Percentiles rank a stretch among this genome's conserved stretches.
Conservation (phyloP, 1,139 yeast genomes). For the Pichia terricola region DNA sequence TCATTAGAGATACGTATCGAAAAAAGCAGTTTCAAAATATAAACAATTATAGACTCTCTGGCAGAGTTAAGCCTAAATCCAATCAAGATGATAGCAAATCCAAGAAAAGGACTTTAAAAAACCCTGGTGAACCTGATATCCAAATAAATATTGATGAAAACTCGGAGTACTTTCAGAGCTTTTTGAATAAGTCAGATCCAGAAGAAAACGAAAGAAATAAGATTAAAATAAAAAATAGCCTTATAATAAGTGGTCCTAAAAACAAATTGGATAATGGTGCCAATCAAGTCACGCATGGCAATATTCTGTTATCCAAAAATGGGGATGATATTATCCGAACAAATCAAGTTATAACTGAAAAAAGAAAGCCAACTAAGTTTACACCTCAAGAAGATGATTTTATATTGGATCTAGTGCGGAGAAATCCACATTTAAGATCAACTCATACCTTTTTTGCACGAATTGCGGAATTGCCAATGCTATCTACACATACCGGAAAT, state of each 20-base stretch:
- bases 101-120: conserved; percentile 9
- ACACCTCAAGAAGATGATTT: conserved; percentile 53
- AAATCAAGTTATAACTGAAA: not conserved
- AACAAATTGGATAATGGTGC: too few relatives aligned
- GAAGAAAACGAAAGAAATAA: not conserved
- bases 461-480: conserved; percentile 38
- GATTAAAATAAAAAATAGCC: too few relatives aligned
- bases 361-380: conserved; percentile 30
- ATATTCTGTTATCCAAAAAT: not conserved
- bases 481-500: conserved; percentile 65
- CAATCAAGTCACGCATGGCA: not conserved
- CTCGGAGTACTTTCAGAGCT: not conserved
- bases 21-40: conserved; percentile 11
- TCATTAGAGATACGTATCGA: conserved; percentile 15
- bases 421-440: conserved; percentile 55
- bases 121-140: conserved; percentile 6
- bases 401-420: conserved; percentile 56
- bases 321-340: not conserved
- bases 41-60: conserved; percentile 13
- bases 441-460: conserved; percentile 57
- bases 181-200: not conserved
- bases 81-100: not conserved
- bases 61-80: not conserved
- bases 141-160: conserved; percentile 1
- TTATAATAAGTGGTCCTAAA: too few relatives aligned